Percentiles rank a stretch among this genome's conserved stretches.
phyloP scores from a whole-genome alignment of 1,284 basidiomycete genomes.

The Tylopilus sp. region DNA sequence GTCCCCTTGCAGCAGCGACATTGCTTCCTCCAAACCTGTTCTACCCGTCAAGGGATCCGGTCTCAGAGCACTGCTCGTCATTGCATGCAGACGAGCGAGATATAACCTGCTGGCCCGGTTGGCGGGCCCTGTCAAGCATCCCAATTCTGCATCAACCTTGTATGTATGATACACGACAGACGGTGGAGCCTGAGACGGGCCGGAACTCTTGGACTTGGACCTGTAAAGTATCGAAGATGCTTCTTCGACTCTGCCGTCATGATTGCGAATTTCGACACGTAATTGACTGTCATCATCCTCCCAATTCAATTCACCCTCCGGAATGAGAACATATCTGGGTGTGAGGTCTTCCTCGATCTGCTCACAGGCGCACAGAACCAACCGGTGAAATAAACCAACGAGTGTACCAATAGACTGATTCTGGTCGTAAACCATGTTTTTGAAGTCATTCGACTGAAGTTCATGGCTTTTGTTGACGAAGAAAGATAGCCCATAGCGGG shows the following conservation, averaged over 20 bases:
- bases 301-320: conserved; percentile 44
- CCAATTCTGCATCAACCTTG: conserved; percentile 49
- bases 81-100: conserved; percentile 57
- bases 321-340: conserved; percentile 51
- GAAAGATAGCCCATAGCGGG: conserved; percentile 53
- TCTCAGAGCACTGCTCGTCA: conserved; percentile 50
- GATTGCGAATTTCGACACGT: conserved; percentile 16
- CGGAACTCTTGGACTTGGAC: no score
- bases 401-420: conserved; percentile 39
- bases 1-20: no score
- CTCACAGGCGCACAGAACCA: conserved; percentile 48
- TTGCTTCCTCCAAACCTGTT: conserved; percentile 45
- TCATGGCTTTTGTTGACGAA: conserved; percentile 39
- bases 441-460: conserved; percentile 41
- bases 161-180: conserved; percentile 49
- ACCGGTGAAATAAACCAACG: conserved; percentile 47
- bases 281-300: conserved; percentile 34
- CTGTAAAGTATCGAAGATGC: no score
- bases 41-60: conserved; percentile 56
- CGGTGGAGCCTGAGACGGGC: no score
- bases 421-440: conserved; percentile 38
- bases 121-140: conserved; percentile 47
- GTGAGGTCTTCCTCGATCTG: conserved; percentile 14
- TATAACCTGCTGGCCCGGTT: conserved; percentile 50
- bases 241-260: no score